Conservation (phyloP, 331 rosid species). For the Dryas integrifolia region DNA sequence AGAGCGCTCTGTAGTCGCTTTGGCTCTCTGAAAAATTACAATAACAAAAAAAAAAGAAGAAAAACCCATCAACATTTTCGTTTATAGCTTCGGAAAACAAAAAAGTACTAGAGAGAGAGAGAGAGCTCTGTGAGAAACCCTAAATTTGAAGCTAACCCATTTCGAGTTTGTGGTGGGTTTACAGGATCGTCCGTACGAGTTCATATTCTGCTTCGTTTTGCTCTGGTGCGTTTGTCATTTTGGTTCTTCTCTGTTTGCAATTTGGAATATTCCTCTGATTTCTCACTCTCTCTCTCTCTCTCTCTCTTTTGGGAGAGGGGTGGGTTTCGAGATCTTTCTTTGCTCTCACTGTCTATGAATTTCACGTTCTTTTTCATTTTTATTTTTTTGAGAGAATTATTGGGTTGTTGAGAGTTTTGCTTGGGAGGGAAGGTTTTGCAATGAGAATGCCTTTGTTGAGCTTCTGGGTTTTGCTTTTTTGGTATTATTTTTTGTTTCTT, state of each 20-base stretch:
- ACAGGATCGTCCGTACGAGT: background rate
- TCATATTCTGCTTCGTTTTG: slow-evolving; percentile 25
- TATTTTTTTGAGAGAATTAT: background rate
- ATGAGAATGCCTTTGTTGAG: slow-evolving; percentile 10
- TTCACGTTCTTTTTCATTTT: background rate
- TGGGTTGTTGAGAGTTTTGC: slow-evolving; percentile 2
- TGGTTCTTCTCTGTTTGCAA: background rate
- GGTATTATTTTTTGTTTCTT: background rate
- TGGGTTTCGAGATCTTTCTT: slow-evolving; percentile 34
- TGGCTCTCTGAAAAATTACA: slow-evolving; percentile 4
- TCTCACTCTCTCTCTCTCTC: background rate
- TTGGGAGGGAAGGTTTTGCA: slow-evolving; percentile 18
- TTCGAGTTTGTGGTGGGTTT: background rate
- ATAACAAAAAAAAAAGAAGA: background rate
- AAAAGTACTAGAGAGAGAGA: background rate
- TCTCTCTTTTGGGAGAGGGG: slow-evolving; percentile 11
- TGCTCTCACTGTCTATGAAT: slow-evolving; percentile 5
- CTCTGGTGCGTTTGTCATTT: slow-evolving; percentile 11
- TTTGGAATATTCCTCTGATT: background rate
- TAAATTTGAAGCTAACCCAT: slow-evolving; percentile 12
- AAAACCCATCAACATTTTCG: slow-evolving; percentile 8
- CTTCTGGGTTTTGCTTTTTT: slow-evolving; percentile 9
- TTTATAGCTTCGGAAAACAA: background rate
- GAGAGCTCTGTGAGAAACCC: slow-evolving; percentile 20
- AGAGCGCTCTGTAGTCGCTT: background rate